A percentile compares a stretch with the other conserved stretches of the same genome.
Evolutionary conservation across 148 eudicot genomes (phyloP).

Genomic region (Spergularia marina): DNA sequence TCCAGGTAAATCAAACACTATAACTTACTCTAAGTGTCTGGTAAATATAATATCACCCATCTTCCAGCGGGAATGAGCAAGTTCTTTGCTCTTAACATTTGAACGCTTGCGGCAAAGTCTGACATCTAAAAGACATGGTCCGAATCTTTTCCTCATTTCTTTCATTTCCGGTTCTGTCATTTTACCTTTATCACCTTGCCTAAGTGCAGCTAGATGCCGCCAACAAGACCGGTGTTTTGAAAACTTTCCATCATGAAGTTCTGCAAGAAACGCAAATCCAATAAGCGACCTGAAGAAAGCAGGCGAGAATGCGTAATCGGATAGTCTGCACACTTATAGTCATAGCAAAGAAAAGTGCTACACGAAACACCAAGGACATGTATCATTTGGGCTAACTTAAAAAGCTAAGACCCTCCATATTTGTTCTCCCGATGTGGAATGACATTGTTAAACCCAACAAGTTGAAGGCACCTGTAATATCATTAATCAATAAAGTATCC

Average conservation of each 20-base stretch:
- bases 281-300: background rate
- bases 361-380: background rate
- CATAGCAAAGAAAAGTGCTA: background rate
- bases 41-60: slow-evolving; percentile 39
- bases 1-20: background rate
- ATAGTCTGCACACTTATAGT: background rate
- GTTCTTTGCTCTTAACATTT: slow-evolving; percentile 4
- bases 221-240: slow-evolving; percentile 25
- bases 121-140: slow-evolving; percentile 16
- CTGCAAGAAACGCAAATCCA: slow-evolving; percentile 10
- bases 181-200: slow-evolving; percentile 11
- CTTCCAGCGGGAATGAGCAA: slow-evolving; percentile 23
- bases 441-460: background rate
- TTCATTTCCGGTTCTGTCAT: slow-evolving; percentile 7
- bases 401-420: background rate
- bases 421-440: background rate
- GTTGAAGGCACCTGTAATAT: no score
- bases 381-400: background rate
- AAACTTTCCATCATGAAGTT: slow-evolving; percentile 4
- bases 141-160: background rate
- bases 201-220: slow-evolving; percentile 21
- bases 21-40: slow-evolving; percentile 47
- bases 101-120: slow-evolving; percentile 21
- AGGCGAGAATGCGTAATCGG: background rate
- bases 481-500: background rate